Conservation (phyloP, 495 filamentous ascomycete genomes). For the Aspergillus kassunensis region DNA sequence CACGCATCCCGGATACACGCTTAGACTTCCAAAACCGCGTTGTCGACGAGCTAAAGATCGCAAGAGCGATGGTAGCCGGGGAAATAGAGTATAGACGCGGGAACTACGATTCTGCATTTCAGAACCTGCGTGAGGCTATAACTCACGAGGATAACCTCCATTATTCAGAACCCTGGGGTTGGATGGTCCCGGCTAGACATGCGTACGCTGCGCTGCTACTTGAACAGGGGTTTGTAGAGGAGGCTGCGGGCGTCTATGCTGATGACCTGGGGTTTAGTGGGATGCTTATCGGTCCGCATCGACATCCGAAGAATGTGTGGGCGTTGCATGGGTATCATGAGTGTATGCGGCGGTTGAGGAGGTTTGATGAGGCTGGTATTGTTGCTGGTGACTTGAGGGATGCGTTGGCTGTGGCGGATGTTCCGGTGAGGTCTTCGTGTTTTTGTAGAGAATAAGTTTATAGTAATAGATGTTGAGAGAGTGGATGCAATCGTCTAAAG, state of each 20-base stretch:
- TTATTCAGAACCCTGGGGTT: slow-evolving; percentile 64
- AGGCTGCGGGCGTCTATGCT: slow-evolving; percentile 50
- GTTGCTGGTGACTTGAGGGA: slow-evolving; percentile 46
- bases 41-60: slow-evolving; percentile 55
- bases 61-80: slow-evolving; percentile 60
- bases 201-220: slow-evolving; percentile 58
- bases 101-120: slow-evolving; percentile 52
- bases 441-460: too few relatives aligned
- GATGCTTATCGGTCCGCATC: slow-evolving; percentile 48
- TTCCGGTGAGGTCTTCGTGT: slow-evolving; percentile 55
- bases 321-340: slow-evolving; percentile 60
- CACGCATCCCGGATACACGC: slow-evolving; percentile 47
- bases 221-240: slow-evolving; percentile 52
- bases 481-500: too few relatives aligned
- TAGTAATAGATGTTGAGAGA: too few relatives aligned
- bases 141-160: slow-evolving; percentile 48
- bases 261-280: slow-evolving; percentile 56
- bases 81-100: slow-evolving; percentile 62
- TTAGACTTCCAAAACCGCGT: slow-evolving; percentile 64
- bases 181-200: slow-evolving; percentile 63
- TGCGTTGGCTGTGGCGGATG: slow-evolving; percentile 51
- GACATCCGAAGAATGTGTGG: slow-evolving; percentile 64
- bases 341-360: slow-evolving; percentile 48
- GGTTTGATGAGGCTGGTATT: slow-evolving; percentile 43
- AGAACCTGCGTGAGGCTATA: slow-evolving; percentile 50